phyloP scores from a whole-genome alignment of 2,329 filamentous ascomycete genomes.

The Diplodia corticola region DNA sequence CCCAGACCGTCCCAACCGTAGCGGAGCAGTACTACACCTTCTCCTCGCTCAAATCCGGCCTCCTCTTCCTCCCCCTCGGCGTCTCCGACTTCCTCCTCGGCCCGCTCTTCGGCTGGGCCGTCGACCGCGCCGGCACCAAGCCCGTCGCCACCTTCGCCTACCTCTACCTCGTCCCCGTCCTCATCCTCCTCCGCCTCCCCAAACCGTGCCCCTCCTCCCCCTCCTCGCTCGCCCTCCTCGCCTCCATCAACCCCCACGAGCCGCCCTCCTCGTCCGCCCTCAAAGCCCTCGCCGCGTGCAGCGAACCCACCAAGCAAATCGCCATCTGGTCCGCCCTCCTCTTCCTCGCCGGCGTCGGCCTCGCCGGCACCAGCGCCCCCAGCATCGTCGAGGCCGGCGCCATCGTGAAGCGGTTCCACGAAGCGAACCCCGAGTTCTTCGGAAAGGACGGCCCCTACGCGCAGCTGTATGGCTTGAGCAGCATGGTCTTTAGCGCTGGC shows the following conservation, averaged over 20 bases:
- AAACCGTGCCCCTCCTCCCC: constrained; percentile 28
- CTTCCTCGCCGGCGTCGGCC: constrained; percentile 51
- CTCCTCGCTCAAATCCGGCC: constrained; percentile 44
- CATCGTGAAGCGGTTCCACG: constrained; percentile 57
- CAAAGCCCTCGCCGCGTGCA: constrained; percentile 2
- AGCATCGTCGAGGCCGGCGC: constrained; percentile 60
- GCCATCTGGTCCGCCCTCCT: constrained; percentile 36
- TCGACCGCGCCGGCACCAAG: constrained; percentile 51
- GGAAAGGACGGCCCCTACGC: constrained; percentile 61
- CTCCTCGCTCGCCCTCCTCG: neutral
- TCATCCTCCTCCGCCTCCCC: constrained; percentile 47
- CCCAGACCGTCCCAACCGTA: constrained; percentile 46
- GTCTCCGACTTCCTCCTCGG: constrained; percentile 48
- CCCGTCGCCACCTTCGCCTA: constrained; percentile 46
- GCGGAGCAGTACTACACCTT: constrained; percentile 47
- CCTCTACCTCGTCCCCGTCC: constrained; percentile 40
- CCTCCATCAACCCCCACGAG: neutral
- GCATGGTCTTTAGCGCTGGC: constrained; percentile 61
- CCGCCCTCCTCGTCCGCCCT: neutral
- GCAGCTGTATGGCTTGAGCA: constrained; percentile 65
- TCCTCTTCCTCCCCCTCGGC: constrained; percentile 50
- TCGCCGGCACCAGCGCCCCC: constrained; percentile 56
- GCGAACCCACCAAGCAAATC: constrained; percentile 30
- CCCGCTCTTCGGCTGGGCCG: constrained; percentile 50
- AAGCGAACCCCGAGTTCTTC: constrained; percentile 57